These are phyloP conservation scores for Fraxinus sp. DNA, from an alignment of 305 asterid genomes.

Conservation along the genomic window DNA sequence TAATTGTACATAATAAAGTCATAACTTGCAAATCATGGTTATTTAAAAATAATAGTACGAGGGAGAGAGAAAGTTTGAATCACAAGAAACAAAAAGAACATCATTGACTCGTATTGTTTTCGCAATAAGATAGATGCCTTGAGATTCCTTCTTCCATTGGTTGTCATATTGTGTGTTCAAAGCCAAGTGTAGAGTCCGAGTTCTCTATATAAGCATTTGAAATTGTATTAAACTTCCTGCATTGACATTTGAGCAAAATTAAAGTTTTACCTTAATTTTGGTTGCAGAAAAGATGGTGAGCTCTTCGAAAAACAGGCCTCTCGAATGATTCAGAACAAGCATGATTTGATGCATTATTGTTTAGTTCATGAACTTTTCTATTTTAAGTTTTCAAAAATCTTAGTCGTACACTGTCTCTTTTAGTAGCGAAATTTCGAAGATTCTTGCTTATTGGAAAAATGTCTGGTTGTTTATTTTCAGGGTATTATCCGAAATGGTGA, in stretches of 20 bases:
- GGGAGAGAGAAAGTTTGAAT: not conserved
- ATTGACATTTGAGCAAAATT: not conserved
- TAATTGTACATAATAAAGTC: not conserved
- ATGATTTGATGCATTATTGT: not conserved
- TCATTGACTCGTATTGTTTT: slow-evolving; percentile 18
- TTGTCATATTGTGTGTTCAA: slow-evolving; percentile 11
- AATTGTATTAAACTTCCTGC: slow-evolving; percentile 1
- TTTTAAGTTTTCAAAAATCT: not conserved
- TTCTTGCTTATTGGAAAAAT: not conserved
- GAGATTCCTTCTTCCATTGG: slow-evolving; percentile 28
- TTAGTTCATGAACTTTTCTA: not conserved
- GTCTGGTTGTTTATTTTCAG: slow-evolving; percentile 28
- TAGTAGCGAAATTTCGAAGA: not conserved
- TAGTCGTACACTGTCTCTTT: not conserved
- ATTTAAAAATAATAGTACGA: not conserved
- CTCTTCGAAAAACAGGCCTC: not conserved
- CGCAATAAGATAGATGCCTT: not conserved
- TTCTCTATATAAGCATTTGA: slow-evolving; percentile 24
- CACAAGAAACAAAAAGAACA: slow-evolving; percentile 10
- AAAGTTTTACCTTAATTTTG: not conserved
- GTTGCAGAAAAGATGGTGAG: slow-evolving; percentile 28
- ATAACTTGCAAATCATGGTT: not conserved
- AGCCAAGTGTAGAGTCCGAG: not conserved
- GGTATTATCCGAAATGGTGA: slow-evolving; percentile 37
- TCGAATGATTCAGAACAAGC: not conserved